A percentile compares a stretch with the other conserved stretches of the same genome.
phyloP scores from a whole-genome alignment of 2,329 filamentous ascomycete genomes.

The Rhynchosporium agropyri region DNA sequence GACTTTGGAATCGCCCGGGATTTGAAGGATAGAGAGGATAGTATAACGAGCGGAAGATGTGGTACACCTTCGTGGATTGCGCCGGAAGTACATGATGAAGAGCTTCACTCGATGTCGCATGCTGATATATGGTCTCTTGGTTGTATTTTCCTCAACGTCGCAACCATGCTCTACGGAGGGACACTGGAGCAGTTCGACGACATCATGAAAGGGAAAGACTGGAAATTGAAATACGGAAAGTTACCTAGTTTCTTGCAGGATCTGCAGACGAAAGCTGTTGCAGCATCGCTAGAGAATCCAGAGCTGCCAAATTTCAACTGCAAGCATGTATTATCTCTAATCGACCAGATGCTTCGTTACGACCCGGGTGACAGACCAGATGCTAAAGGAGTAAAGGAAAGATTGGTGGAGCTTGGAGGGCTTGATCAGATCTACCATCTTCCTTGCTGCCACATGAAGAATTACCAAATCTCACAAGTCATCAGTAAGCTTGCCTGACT shows the following conservation, averaged over 20 bases:
- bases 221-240: constrained; percentile 42
- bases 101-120: constrained; percentile 49
- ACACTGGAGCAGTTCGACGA: constrained; percentile 47
- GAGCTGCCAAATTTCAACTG: constrained; percentile 34
- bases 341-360: constrained; percentile 55
- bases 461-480: constrained; percentile 39
- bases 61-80: constrained; percentile 51
- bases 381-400: constrained; percentile 53
- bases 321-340: constrained; percentile 47
- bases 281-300: constrained; percentile 25
- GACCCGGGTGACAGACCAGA: constrained; percentile 54
- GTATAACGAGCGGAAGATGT: constrained; percentile 46
- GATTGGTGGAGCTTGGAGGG: constrained; percentile 50
- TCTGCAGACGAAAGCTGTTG: constrained; percentile 24
- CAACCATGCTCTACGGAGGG: constrained; percentile 49
- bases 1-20: constrained; percentile 55
- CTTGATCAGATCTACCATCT: constrained; percentile 53
- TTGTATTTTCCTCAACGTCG: constrained; percentile 50
- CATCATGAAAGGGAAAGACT: constrained; percentile 40
- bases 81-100: constrained; percentile 47
- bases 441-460: constrained; percentile 49
- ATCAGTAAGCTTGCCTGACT: constrained; percentile 42
- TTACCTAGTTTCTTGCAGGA: constrained; percentile 28
- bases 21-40: constrained; percentile 50
- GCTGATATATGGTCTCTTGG: constrained; percentile 54